phyloP scores from a whole-genome alignment of 139 green algal genomes.

The Yamagishiella unicocca region DNA sequence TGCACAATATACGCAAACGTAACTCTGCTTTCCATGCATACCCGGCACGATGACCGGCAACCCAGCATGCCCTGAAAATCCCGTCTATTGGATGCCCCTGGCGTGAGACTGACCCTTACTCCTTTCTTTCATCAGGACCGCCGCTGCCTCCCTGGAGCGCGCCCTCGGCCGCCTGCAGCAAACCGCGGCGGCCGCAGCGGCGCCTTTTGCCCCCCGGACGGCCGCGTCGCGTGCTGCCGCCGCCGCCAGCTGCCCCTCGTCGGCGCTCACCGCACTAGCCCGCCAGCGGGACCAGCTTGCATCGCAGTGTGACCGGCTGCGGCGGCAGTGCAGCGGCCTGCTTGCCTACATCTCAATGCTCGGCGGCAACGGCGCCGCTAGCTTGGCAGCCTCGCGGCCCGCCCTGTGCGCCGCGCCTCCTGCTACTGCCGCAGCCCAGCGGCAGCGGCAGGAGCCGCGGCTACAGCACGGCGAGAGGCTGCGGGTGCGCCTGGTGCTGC shows the following conservation, averaged over 20 bases:
- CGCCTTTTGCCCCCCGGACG: neutral
- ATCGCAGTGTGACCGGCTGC: neutral
- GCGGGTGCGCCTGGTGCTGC: neutral
- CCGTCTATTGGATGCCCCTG: neutral
- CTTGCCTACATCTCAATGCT: neutral
- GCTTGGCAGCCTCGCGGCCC: neutral
- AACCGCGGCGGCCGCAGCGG: neutral
- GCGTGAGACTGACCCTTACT: neutral
- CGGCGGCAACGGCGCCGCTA: neutral
- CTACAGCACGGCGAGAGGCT: neutral
- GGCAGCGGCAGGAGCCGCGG: neutral
- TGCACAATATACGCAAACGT: neutral
- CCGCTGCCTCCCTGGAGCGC: neutral
- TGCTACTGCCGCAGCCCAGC: neutral
- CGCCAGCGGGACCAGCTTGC: neutral
- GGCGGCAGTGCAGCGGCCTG: slow-evolving; percentile 15
- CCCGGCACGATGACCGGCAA: neutral
- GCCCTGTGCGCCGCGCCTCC: neutral
- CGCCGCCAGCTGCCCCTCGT: neutral
- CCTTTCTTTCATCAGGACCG: neutral
- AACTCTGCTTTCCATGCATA: neutral
- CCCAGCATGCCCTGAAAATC: neutral
- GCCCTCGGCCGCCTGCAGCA: neutral
- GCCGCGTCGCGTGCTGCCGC: neutral
- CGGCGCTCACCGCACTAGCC: neutral